Conservation (phyloP, 495 filamentous ascomycete species). For the Penicillium salamii region DNA sequence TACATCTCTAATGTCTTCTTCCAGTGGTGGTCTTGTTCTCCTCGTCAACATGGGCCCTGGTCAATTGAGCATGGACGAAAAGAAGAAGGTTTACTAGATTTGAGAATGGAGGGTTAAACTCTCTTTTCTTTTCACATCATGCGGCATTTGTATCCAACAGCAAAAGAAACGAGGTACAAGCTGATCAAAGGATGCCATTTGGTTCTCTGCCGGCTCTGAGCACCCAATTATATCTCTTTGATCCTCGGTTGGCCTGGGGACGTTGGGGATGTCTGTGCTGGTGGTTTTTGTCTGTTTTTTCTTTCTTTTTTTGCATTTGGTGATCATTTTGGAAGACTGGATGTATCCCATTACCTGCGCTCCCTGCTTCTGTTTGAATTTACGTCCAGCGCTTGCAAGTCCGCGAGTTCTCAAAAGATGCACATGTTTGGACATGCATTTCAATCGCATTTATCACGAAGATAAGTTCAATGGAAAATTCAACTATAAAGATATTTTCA, state of each 20-base stretch:
- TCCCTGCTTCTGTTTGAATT: slow-evolving; percentile 3
- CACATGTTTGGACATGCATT: slow-evolving; percentile 17
- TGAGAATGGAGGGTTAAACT: too few species aligned
- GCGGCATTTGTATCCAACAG: slow-evolving; percentile 2
- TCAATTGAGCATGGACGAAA: slow-evolving; percentile 97
- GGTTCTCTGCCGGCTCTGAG: slow-evolving; percentile 3
- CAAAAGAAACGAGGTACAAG: slow-evolving; percentile 6
- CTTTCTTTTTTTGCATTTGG: slow-evolving; percentile 9
- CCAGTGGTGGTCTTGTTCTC: slow-evolving; percentile 82
- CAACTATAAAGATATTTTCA: slow-evolving; percentile 1
- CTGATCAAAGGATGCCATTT: not conserved
- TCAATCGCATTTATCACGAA: slow-evolving; percentile 20
- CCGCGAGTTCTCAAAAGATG: slow-evolving; percentile 12
- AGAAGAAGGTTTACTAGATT: slow-evolving; percentile 99
- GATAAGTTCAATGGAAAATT: slow-evolving; percentile 20
- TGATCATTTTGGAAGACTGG: slow-evolving; percentile 4
- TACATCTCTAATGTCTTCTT: slow-evolving; percentile 14
- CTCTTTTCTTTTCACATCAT: too few species aligned
- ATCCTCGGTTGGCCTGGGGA: not conserved
- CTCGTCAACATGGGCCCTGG: slow-evolving; percentile 98
- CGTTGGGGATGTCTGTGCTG: not conserved
- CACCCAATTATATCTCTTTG: not conserved
- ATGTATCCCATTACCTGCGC: not conserved
- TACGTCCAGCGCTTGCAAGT: slow-evolving; percentile 1
- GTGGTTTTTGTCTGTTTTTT: too few species aligned